Conservation (phyloP, 805 yeast genomes). For the Zygosaccharomyces bailii region DNA sequence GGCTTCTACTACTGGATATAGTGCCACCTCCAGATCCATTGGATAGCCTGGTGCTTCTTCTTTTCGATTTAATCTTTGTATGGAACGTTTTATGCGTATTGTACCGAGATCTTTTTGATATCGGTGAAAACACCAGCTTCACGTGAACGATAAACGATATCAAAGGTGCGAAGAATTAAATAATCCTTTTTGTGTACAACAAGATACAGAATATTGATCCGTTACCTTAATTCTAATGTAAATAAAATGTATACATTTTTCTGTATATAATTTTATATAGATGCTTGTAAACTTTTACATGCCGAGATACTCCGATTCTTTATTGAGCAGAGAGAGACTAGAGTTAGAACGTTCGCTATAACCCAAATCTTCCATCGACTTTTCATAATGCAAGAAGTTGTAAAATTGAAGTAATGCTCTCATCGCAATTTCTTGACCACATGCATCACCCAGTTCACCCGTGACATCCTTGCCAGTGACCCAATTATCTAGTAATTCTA, state of each 20-base stretch:
- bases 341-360: constrained; percentile 42
- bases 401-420: constrained; percentile 76
- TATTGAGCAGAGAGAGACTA: constrained; percentile 37
- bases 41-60: neutral
- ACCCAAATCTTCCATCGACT: constrained; percentile 54
- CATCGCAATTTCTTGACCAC: constrained; percentile 81
- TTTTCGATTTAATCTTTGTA: neutral
- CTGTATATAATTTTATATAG: neutral
- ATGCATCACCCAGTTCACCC: constrained; percentile 69
- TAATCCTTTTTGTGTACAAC: neutral
- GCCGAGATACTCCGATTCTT: constrained; percentile 39
- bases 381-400: constrained; percentile 56
- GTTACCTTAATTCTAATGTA: no score
- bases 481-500: constrained; percentile 82
- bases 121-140: constrained; percentile 1
- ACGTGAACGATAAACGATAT: neutral
- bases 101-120: neutral
- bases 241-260: no score
- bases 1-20: constrained; percentile 24
- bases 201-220: neutral
- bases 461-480: constrained; percentile 76
- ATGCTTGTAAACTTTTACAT: constrained; percentile 15
- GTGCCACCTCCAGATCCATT: constrained; percentile 27
- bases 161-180: neutral
- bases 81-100: neutral